Evolutionary conservation across 2,329 filamentous ascomycete species (phyloP), one percentile per base, ranked within the genome.

Genomic region (Cladorrhinum sp.): DNA sequence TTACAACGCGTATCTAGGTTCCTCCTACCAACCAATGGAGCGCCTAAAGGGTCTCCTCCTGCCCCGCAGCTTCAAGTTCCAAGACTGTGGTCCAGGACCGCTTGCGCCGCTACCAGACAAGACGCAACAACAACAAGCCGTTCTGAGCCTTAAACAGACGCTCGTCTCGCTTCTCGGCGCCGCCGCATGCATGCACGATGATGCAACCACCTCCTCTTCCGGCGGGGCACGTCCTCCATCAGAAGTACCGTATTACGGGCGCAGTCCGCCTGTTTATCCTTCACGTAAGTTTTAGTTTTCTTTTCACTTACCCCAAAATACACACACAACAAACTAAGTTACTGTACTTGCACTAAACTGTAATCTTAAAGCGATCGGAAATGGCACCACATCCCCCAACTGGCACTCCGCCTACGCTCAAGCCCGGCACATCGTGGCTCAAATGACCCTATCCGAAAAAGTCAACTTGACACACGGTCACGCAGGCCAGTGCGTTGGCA

Each of bases 371-470:
- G 71, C 72, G 2, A 14, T 57, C 55, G 70, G 66, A 21, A 69
- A 68, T 46, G 73, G 72, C 46, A 66, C 67, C 16, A 70, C 70
- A 10, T 69, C 56, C 58, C 10, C 33, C 1, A 57, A 60, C 26
- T 79, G 77, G 77, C 63, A 72, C 6, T 53, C 64, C n/a, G 72
- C 76, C 24, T 76, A 76, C 61, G 49, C 62, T 1, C 69, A 70
- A 21, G 76, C 77, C 12, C 67, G 63, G n/a, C 66, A 61, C 1
- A 64, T 77, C 7, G 74, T 78, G 14, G 67, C 70, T 3, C 68
- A 74, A 62, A 70, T 79, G 68, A 78, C 73, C 1, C 62, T 75
- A 8, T 73, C 74, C 46, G 76, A 79, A 55, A 77, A 76, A 69
- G 72, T 73, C 36, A 75, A 72, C 58, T 61, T 78, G 49, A 79